Base-by-base conservation (phyloP, 148 eudicot genomes). In the Rhododendron williamsianum region DNA sequence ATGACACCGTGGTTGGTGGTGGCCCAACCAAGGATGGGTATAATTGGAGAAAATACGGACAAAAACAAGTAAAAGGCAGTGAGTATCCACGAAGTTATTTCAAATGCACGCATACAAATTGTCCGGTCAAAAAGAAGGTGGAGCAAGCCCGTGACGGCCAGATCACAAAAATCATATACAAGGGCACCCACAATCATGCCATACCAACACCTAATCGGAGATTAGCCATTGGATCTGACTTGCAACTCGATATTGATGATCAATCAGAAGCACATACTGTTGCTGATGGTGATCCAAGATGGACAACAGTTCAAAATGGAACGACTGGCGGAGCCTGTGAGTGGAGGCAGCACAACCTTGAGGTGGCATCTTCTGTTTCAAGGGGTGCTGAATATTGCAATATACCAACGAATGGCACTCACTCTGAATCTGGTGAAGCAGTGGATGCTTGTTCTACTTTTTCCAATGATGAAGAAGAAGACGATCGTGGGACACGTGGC, bases 1-100 rank as follows among this genome's bases (percentile, higher is more conserved):
- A 88, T 89, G 85, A 71, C 76, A 25, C 19, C 4, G 6, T 71
- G 41, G 41, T 4, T 71, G 76, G 76, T 71, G 83, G 87, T 51
- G 90, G 85, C 78, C 86, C 87, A 72, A 87, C 91, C 0, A 94
- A 93, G 72, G 94, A 93, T 83, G 96, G 93, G 63, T 93, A 90
- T 84, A 90, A 90, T 84, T 93, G 96, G 96, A 87, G 94, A 84
- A 93, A 93, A 84, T 93, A 93, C 81, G 96, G 96, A 76, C 93
- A 93, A 90, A 93, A 93, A 81, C 96, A 92, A 80, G 96, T 92
- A 43, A 93, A 93, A 85, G 94, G 96, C 6, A 92, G 96, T 49
- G 93, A 92, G 74, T 90, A 83, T 86, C 96, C 96, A 12, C 90
- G 93, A 56, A 92, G 95, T 78, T 93, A 92, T 73, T 93, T 89